These are phyloP conservation scores for Trametes sp. DNA, from an alignment of 1,284 basidiomycete genomes.

Conservation along the genomic window DNA sequence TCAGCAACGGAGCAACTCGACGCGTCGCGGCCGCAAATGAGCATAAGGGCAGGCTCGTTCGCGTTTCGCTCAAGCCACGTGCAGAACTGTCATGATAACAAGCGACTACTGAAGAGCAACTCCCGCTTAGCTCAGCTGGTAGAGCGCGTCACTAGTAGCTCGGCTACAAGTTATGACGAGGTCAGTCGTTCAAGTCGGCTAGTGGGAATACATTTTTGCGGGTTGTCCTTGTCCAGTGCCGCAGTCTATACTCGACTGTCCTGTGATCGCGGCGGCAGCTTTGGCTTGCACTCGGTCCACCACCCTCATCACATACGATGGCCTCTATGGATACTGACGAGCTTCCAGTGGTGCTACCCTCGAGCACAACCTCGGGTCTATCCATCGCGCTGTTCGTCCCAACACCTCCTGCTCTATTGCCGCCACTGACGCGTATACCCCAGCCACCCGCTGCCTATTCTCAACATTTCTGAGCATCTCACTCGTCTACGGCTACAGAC, in stretches of 20 bases:
- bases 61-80: conserved; percentile 33
- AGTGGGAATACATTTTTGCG: conserved; percentile 47
- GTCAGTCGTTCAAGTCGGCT: conserved; percentile 61
- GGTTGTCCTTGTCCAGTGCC: too few relatives aligned
- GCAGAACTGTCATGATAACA: too few relatives aligned
- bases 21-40: conserved; percentile 26
- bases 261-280: neutral
- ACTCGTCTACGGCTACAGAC: conserved; percentile 85
- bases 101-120: conserved; percentile 41
- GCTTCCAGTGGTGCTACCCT: conserved; percentile 72
- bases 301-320: conserved; percentile 47
- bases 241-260: neutral
- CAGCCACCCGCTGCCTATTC: conserved; percentile 94
- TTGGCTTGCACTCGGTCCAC: neutral
- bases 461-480: conserved; percentile 96
- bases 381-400: conserved; percentile 72
- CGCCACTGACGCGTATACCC: conserved; percentile 21
- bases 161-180: conserved; percentile 48
- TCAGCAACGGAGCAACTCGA: neutral
- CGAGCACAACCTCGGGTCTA: conserved; percentile 72
- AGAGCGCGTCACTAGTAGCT: conserved; percentile 60
- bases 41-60: conserved; percentile 43
- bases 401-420: neutral
- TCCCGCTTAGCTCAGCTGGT: conserved; percentile 61
- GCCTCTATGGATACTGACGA: conserved; percentile 82